Evolutionary conservation across 768 basidiomycete species (phyloP).

Genomic region (Lactarius akahatsu): DNA sequence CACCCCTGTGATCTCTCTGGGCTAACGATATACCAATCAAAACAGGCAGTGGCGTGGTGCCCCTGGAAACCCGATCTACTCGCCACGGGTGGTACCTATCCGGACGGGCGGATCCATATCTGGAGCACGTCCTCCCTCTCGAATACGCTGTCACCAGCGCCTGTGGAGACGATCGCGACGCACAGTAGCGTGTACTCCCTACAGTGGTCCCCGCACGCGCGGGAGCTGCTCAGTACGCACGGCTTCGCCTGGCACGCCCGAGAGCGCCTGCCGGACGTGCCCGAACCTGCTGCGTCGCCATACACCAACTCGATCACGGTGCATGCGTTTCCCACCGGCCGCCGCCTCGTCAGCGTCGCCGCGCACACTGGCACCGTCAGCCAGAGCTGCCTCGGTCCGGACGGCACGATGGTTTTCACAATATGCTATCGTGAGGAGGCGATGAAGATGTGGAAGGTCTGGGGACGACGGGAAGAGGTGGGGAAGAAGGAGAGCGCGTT

Average conservation of each 20-base stretch:
- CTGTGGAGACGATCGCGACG: conserved; percentile 45
- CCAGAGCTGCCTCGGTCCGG: conserved; percentile 62
- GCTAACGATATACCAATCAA: not conserved
- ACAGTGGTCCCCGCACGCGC: conserved; percentile 57
- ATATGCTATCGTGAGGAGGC: conserved; percentile 63
- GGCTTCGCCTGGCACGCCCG: conserved; percentile 46
- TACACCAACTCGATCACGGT: conserved; percentile 48
- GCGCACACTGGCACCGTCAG: conserved; percentile 57
- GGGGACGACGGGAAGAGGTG: conserved; percentile 37
- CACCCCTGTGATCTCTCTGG: conserved; percentile 12
- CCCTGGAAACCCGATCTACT: conserved; percentile 69
- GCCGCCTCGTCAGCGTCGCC: conserved; percentile 50
- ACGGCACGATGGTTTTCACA: conserved; percentile 62
- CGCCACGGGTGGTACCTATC: conserved; percentile 64
- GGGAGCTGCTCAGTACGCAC: conserved; percentile 60
- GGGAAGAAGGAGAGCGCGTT: conserved; percentile 26
- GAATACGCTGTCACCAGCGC: conserved; percentile 43
- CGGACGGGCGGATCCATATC: conserved; percentile 57
- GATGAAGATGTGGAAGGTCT: conserved; percentile 74
- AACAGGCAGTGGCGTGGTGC: conserved; percentile 70
- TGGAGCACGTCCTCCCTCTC: conserved; percentile 51
- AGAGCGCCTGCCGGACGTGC: conserved; percentile 21
- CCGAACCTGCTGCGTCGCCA: conserved; percentile 23
- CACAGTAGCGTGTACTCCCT: conserved; percentile 59
- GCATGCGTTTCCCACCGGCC: conserved; percentile 54